These are phyloP conservation scores for Globisporangium perplexum DNA, from an alignment of 352 stramenopile genomes.

Conservation along the genomic window DNA sequence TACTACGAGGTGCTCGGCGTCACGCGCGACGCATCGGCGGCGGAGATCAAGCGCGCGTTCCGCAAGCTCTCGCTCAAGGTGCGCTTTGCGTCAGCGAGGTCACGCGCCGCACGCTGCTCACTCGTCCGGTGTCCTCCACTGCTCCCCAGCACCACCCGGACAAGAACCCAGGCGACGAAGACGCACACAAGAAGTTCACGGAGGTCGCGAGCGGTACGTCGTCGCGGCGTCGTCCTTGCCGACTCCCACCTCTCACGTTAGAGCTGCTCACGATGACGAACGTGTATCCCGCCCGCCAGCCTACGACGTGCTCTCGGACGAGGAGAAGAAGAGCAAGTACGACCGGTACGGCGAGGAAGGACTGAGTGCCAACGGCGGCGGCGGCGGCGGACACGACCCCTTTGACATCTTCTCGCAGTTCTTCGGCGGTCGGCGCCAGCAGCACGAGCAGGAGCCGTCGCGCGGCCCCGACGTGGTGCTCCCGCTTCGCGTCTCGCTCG, in stretches of 20 bases:
- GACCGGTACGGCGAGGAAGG: conserved; percentile 90
- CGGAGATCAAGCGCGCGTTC: conserved; percentile 83
- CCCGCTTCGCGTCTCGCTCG: conserved; percentile 91
- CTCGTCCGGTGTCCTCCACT: too few relatives aligned
- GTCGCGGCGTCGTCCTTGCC: too few relatives aligned
- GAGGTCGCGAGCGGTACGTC: too few relatives aligned
- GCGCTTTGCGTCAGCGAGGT: not conserved
- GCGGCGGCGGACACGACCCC: conserved; percentile 54
- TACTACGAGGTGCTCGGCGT: conserved; percentile 77
- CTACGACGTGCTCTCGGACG: conserved; percentile 90
- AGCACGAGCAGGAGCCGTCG: conserved; percentile 44
- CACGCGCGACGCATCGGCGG: conserved; percentile 45
- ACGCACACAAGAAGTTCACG: too few relatives aligned
- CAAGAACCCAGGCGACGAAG: conserved; percentile 86
- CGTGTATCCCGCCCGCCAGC: conserved; percentile 23
- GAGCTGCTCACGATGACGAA: not conserved
- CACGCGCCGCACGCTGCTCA: too few relatives aligned
- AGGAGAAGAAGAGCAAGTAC: conserved; percentile 87
- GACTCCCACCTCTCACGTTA: too few relatives aligned
- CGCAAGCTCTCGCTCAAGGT: conserved; percentile 88
- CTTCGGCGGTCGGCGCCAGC: conserved; percentile 42
- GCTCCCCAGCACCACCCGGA: conserved; percentile 82
- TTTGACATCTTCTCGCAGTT: conserved; percentile 83
- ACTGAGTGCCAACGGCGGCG: conserved; percentile 45
- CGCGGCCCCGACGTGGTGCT: conserved; percentile 75